phyloP scores from a whole-genome alignment of 176 grass and related monocot genomes.

The Raddia guianensis region DNA sequence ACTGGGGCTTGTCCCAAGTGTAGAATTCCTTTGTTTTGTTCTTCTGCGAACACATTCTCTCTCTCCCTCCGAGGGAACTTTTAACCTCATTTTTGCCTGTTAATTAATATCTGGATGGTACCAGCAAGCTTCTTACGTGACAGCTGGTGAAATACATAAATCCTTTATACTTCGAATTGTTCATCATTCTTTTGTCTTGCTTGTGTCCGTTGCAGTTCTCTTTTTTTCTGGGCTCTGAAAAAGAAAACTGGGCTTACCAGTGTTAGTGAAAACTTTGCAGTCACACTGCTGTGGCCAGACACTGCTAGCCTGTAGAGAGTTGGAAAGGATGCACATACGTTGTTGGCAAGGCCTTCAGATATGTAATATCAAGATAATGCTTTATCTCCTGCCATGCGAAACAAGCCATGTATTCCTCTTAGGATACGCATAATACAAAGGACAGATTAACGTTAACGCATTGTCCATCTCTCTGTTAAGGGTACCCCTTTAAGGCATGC shows the following conservation, averaged over 20 bases:
- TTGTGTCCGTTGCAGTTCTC: neutral
- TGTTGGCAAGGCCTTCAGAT: too few species aligned
- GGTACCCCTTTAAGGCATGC: too few species aligned
- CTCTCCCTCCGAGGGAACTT: slow-evolving; percentile 9
- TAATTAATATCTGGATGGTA: slow-evolving; percentile 31
- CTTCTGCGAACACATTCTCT: slow-evolving; percentile 44
- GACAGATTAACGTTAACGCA: too few species aligned
- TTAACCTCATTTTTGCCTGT: slow-evolving; percentile 29
- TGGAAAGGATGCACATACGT: too few species aligned
- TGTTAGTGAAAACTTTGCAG: neutral
- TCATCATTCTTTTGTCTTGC: neutral
- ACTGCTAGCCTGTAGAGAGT: too few species aligned
- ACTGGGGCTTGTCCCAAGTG: slow-evolving; percentile 43
- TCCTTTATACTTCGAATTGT: slow-evolving; percentile 6
- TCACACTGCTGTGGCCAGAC: neutral
- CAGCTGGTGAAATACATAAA: slow-evolving; percentile 39
- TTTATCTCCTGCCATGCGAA: too few species aligned
- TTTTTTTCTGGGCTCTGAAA: neutral
- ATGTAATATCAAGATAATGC: too few species aligned
- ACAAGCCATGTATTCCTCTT: too few species aligned
- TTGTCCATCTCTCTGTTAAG: too few species aligned
- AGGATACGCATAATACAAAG: too few species aligned
- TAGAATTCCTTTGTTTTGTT: slow-evolving; percentile 46
- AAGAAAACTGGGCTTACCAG: neutral
- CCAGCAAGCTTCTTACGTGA: slow-evolving; percentile 35